A percentile compares a stretch with the other conserved stretches of the same genome.
Conservation (phyloP, 129 eudicot genomes). For the Sambucus nigra region DNA sequence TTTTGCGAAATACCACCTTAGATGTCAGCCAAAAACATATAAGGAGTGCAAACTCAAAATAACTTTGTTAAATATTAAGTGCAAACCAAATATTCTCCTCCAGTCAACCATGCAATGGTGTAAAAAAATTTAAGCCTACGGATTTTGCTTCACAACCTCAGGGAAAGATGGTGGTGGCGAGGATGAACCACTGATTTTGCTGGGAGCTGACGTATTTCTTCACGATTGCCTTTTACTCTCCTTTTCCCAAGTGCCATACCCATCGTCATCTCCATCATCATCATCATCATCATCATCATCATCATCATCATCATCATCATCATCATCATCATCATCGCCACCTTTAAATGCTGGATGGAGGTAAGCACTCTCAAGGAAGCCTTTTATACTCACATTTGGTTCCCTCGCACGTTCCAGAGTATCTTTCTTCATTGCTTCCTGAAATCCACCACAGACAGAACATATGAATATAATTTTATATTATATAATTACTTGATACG, state of each 20-base stretch:
- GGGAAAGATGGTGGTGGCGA: conserved; percentile 46
- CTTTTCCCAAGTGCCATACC: conserved; percentile 26
- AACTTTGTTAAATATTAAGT: no score
- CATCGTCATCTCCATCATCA: conserved; percentile 11
- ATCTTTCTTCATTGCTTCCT: conserved; percentile 99
- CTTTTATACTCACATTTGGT: conserved; percentile 69
- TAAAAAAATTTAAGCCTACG: conserved; percentile 15
- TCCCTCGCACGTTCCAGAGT: conserved; percentile 93
- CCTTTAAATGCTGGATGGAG: conserved; percentile 70
- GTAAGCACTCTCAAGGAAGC: conserved; percentile 67
- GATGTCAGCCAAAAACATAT: no score
- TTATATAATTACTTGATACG: not conserved
- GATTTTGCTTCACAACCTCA: conserved; percentile 29
- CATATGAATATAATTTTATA: not conserved
- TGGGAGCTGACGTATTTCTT: conserved; percentile 64
- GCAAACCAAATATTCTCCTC: no score
- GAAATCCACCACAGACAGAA: conserved; percentile 2
- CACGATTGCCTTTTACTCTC: conserved; percentile 67
- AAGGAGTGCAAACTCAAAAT: no score
- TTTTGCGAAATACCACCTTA: no score
- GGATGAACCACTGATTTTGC: conserved; percentile 67
- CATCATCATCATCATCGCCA: conserved; percentile 24
- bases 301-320: conserved; percentile 25
- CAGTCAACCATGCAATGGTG: not conserved
- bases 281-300: no score